Conservation (phyloP, 257 asterid species). For the Hygrophila difformis region DNA sequence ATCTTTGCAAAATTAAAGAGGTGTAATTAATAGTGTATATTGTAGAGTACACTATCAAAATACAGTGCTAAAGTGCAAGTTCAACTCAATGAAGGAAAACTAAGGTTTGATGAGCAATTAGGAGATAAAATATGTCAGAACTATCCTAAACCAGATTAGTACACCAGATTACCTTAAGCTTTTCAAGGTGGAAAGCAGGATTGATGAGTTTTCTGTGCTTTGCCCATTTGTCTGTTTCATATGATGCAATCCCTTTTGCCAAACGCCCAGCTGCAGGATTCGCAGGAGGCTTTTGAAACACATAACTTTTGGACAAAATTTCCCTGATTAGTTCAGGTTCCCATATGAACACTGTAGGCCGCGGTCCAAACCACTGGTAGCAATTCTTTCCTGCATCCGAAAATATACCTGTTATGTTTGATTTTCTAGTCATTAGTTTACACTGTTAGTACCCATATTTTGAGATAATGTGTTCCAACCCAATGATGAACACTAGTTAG, state of each 20-base stretch:
- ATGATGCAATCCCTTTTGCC: conserved; percentile 27
- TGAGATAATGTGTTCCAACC: too few species aligned
- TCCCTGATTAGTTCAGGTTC: conserved; percentile 36
- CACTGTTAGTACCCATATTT: too few species aligned
- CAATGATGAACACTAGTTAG: too few species aligned
- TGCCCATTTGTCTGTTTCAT: conserved; percentile 51
- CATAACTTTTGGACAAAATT: conserved; percentile 29
- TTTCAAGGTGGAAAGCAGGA: conserved; percentile 48
- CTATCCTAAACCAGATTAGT: neutral
- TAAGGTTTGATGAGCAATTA: too few species aligned
- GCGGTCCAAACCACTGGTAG: conserved; percentile 38
- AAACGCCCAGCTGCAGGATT: conserved; percentile 21
- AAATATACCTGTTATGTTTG: too few species aligned
- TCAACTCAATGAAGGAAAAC: too few species aligned
- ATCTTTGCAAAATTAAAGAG: too few species aligned
- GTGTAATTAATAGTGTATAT: too few species aligned
- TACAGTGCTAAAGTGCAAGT: too few species aligned
- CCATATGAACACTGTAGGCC: conserved; percentile 25
- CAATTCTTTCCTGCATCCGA: conserved; percentile 42
- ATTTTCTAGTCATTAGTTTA: too few species aligned
- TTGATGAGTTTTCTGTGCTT: conserved; percentile 43
- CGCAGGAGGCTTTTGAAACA: conserved; percentile 28
- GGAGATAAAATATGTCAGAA: too few species aligned
- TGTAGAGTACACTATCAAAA: too few species aligned
- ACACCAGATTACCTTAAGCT: conserved; percentile 25